Base-by-base conservation (phyloP, 176 grass and related monocot species). In the Melocanna baccifera region DNA sequence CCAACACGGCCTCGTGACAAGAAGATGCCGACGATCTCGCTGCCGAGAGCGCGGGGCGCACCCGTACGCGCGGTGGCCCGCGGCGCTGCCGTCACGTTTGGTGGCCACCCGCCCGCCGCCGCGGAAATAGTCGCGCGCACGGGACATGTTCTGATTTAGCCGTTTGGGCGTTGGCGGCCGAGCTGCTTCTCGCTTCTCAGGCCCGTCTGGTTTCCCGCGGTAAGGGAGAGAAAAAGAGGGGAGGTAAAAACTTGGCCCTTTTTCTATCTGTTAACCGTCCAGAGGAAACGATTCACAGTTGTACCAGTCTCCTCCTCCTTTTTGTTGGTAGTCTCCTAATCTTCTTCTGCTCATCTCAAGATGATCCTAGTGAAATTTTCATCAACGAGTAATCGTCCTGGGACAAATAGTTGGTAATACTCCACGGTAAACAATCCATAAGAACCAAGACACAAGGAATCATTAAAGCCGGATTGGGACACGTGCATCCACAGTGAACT, bases 11-110 rank as follows among this genome's bases (percentile, higher is more conserved):
- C 87, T 18, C 30, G 76, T 76, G 87, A 75, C 82, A 25, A 55
- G 39, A 41, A 56, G 65, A 29, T 23, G 37, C 83, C 88, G 23
- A 18, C 65, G 78, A 90, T 83, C 84, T 73, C 5, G 47, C 28
- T 77, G 84, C 79, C 73, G 45, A 69, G 20, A 7, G 11, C 37
- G 37, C 66, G 73, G 57, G 84, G 79, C 66, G 79, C 84, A 83
- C 0, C 57, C 73, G 88, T 83, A 86, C 83, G 83, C 88, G 53
- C 72, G 36, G 42, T 23, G 71, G 71, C 46, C 71, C 25, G 20
- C 71, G 71, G 46, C 14, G 62, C 47, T 6, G 46, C 64, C 47
- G 63, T 51, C 55, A 19, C 57, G 42, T 15, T 10, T 4, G 26
- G 20, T 73, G 52, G 42, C 16, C 52, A 71, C 72, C 71, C 11